phyloP scores from a whole-genome alignment of 1,284 basidiomycete species.

The Cutaneotrichosporon sp. region DNA sequence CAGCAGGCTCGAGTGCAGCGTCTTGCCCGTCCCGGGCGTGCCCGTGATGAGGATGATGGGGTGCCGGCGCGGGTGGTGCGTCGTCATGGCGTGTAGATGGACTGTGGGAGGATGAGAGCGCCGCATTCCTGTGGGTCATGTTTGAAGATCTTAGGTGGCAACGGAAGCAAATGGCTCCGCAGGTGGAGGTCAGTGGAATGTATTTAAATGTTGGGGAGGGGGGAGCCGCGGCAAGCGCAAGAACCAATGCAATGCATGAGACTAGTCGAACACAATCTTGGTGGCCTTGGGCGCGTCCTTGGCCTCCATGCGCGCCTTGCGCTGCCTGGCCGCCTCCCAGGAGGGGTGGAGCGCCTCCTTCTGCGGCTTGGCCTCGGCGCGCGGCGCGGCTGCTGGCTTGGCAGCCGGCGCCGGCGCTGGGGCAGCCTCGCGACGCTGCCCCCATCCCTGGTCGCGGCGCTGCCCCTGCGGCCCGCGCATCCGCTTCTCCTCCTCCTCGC shows the following conservation, averaged over 20 bases:
- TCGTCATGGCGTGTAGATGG: conserved; percentile 45
- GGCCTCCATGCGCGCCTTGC: conserved; percentile 62
- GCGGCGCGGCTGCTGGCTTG: neutral
- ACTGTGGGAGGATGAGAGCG: neutral
- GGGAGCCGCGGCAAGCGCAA: neutral
- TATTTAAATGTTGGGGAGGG: neutral
- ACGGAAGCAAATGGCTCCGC: conserved; percentile 11
- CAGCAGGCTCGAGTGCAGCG: conserved; percentile 82
- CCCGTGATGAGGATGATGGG: conserved; percentile 94
- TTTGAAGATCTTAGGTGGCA: conserved; percentile 14
- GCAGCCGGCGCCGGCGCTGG: neutral
- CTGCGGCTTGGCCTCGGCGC: conserved; percentile 1
- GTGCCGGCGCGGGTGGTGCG: conserved; percentile 50
- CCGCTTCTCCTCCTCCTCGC: conserved; percentile 35
- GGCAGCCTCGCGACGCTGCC: conserved; percentile 19
- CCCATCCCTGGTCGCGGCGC: conserved; percentile 24
- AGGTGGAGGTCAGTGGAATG: conserved; percentile 1
- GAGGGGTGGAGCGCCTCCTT: conserved; percentile 69
- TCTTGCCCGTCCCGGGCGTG: conserved; percentile 70
- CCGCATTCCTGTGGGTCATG: neutral
- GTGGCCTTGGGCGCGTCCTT: conserved; percentile 50
- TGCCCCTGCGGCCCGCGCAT: conserved; percentile 15
- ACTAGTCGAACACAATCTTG: conserved; percentile 59
- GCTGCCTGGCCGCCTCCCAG: conserved; percentile 84
- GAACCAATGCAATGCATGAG: conserved; percentile 8